These are phyloP conservation scores for Zygosaccharomyces gambellarensis DNA, from an alignment of 805 yeast species.

Conservation along the genomic window DNA sequence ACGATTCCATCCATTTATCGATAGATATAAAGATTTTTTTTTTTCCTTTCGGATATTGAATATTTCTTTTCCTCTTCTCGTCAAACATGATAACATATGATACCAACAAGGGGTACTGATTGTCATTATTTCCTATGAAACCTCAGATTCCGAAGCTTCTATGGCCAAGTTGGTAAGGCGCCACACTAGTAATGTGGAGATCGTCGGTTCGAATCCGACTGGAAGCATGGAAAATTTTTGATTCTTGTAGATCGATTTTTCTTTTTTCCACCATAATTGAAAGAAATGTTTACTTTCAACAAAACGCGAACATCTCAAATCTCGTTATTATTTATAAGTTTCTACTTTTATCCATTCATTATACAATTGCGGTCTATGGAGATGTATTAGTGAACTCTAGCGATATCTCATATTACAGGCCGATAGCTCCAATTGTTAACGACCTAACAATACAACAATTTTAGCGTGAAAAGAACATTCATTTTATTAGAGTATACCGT, in stretches of 20 bases:
- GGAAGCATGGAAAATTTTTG: slow-evolving; percentile 49
- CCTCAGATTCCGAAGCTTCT: slow-evolving; percentile 35
- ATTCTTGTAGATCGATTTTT: not conserved
- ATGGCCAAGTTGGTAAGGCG: slow-evolving; percentile 79
- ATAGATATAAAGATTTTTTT: not conserved
- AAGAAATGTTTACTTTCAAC: not conserved
- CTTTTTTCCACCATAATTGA: not conserved
- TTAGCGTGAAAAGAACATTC: not conserved
- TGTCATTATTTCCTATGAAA: not conserved
- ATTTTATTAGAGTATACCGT: not conserved
- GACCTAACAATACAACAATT: not conserved
- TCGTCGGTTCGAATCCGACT: slow-evolving; percentile 76
- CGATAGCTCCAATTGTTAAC: not conserved
- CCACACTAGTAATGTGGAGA: slow-evolving; percentile 86
- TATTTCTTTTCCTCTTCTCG: not conserved
- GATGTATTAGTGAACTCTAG: not conserved
- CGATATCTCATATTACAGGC: not conserved
- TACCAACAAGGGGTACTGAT: not conserved
- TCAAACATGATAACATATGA: not conserved
- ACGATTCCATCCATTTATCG: no score
- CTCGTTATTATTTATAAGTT: slow-evolving; percentile 2
- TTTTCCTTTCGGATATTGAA: not conserved
- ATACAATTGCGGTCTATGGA: slow-evolving; percentile 2
- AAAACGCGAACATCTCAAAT: not conserved
- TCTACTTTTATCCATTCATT: slow-evolving; percentile 2